Evolutionary conservation across 2,329 filamentous ascomycete species (phyloP).

Genomic region (Xylaria sp.): DNA sequence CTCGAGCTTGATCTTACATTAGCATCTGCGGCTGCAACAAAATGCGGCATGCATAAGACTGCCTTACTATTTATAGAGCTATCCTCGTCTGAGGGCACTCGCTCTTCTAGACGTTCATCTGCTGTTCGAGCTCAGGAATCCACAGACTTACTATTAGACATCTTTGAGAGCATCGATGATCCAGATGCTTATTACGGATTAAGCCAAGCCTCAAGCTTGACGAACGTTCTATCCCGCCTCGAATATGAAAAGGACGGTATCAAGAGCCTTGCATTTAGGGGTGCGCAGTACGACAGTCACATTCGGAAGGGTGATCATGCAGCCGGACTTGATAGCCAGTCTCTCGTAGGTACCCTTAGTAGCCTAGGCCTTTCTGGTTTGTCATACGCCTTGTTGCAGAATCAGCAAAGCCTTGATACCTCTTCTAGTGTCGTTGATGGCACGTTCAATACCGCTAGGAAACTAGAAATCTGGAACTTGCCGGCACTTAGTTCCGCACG

Average conservation of each 20-base stretch:
- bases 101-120: constrained; percentile 71
- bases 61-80: constrained; percentile 85
- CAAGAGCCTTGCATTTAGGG: constrained; percentile 88
- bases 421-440: constrained; percentile 67
- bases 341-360: constrained; percentile 77
- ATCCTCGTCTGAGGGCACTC: constrained; percentile 52
- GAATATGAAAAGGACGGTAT: constrained; percentile 89
- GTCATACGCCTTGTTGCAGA: constrained; percentile 77
- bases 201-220: constrained; percentile 75
- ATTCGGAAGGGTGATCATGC: constrained; percentile 66
- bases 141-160: constrained; percentile 73
- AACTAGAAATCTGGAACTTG: constrained; percentile 90
- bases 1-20: constrained; percentile 78
- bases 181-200: constrained; percentile 96
- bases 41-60: constrained; percentile 85
- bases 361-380: constrained; percentile 84
- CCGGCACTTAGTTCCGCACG: constrained; percentile 69
- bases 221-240: constrained; percentile 78
- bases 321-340: constrained; percentile 65
- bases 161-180: constrained; percentile 93
- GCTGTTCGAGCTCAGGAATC: constrained; percentile 59
- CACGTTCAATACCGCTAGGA: constrained; percentile 79
- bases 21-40: constrained; percentile 73
- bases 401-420: constrained; percentile 64
- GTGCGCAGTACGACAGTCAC: constrained; percentile 87